Base-by-base conservation (phyloP, 257 asterid species). In the Penstemon newberryi region DNA sequence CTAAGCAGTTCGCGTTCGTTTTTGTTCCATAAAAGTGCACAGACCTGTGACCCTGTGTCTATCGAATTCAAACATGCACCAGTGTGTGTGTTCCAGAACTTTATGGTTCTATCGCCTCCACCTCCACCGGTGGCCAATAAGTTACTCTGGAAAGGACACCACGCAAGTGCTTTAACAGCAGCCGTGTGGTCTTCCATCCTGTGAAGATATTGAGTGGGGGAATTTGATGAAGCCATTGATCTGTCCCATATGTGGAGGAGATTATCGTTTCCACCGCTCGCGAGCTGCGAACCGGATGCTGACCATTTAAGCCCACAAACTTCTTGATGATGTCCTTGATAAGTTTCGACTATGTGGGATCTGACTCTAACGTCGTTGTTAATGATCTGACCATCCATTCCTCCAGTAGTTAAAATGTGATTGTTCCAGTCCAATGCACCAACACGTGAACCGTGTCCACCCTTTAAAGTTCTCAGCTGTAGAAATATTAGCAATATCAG, bases 251-350 rank as follows among this genome's bases (percentile, higher is more conserved):
- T 25, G 33, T 25, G 33, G 33, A 25, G 33, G 2, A 25, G 33
- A 25, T 25, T 25, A 25, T 25, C 33, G 33, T 25, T 25, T 25
- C 33, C 33, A 25, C 33, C 33, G 33, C 33, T 25, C 1, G 33
- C 33, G 33, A 25, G 33, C 33, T 25, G 33, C 2, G 33, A 25
- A 25, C 97, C 96, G 0, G 96, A 91, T 59, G 89, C 86, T 4
- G 96, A 86, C 97, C 97, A 89, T 73, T 85, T 91, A 9, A 91
- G 82, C 46, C 97, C 96, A 67, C 97, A 91, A 6, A 89, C 96
- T 81, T 91, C 95, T 70, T 86, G 97, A 13, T 82, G 85, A 53
- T 90, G 97, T 46, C 95, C 97, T 58, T 76, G 78, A 56, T 83
- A 90, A 6, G 83, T 88, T 66, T 86, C 95, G 9, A 90, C 87